Conservation (phyloP, 2,329 filamentous ascomycete species). For the Annulohypoxylon truncatum region DNA sequence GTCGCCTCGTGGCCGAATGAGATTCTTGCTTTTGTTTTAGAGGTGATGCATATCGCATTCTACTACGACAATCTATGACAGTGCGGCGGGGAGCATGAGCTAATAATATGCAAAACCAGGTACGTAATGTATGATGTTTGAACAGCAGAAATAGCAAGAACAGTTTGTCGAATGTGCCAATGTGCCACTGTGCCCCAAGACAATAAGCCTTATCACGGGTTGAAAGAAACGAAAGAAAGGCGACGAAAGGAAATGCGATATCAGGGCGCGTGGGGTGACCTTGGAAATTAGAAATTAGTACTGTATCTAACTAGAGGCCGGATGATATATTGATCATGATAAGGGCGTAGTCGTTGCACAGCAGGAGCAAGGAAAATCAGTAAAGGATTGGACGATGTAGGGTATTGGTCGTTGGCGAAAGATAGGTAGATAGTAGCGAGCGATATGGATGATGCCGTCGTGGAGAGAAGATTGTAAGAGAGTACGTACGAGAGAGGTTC, state of each 20-base stretch:
- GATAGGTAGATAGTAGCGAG: conserved; percentile 3
- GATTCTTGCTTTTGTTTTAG: conserved; percentile 11
- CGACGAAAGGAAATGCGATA: not conserved
- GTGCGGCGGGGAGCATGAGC: not conserved
- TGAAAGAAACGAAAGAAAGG: not conserved
- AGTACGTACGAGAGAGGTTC: not conserved
- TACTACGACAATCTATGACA: conserved; percentile 15
- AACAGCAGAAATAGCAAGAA: not conserved
- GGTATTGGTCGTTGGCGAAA: conserved; percentile 1
- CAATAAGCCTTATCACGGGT: not conserved
- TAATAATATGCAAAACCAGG: not conserved
- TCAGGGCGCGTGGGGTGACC: conserved; percentile 21
- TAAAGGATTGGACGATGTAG: conserved; percentile 9
- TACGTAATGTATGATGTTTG: not conserved
- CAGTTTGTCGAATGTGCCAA: not conserved
- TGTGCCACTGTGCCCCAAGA: not conserved
- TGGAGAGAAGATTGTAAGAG: not conserved
- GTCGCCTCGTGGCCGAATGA: conserved; percentile 41
- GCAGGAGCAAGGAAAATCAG: conserved; percentile 8
- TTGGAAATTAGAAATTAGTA: conserved; percentile 3
- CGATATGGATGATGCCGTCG: not conserved
- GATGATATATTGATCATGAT: conserved; percentile 22
- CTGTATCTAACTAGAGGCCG: conserved; percentile 6
- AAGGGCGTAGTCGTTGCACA: conserved; percentile 25
- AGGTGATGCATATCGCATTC: conserved; percentile 22